A percentile compares a stretch with the other conserved stretches of the same genome.
Conservation (phyloP, 495 filamentous ascomycete genomes). For the Letharia lupina region DNA sequence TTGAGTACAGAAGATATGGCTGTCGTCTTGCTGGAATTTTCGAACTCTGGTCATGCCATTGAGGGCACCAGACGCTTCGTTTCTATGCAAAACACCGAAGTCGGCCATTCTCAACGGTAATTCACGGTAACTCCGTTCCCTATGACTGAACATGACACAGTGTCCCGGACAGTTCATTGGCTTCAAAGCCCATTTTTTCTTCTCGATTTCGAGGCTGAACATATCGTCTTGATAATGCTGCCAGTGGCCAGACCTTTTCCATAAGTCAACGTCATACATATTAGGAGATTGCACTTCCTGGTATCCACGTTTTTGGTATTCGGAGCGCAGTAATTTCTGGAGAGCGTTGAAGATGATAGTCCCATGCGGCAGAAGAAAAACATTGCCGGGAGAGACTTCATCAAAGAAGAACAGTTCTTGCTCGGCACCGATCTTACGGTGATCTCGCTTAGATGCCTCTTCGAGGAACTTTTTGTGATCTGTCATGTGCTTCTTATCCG, state of each 20-base stretch:
- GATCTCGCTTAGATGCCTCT: slow-evolving; percentile 92
- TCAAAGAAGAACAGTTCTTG: slow-evolving; percentile 98
- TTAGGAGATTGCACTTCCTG: slow-evolving; percentile 93
- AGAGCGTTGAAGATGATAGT: slow-evolving; percentile 86
- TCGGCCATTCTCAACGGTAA: slow-evolving; percentile 85
- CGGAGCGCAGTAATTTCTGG: slow-evolving; percentile 64
- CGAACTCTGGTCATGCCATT: slow-evolving; percentile 85
- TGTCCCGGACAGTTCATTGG: slow-evolving; percentile 98
- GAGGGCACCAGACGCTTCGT: slow-evolving; percentile 88
- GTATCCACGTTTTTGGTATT: slow-evolving; percentile 92
- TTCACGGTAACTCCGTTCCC: slow-evolving; percentile 78
- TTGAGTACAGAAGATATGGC: slow-evolving; percentile 82
- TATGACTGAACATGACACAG: slow-evolving; percentile 66
- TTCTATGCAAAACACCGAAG: slow-evolving; percentile 90
- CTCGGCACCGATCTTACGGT: slow-evolving; percentile 80
- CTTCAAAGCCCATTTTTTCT: slow-evolving; percentile 72
- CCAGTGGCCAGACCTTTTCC: slow-evolving; percentile 94
- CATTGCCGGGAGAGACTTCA: slow-evolving; percentile 81
- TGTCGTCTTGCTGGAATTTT: slow-evolving; percentile 91
- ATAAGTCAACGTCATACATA: slow-evolving; percentile 84
- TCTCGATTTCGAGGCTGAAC: slow-evolving; percentile 88
- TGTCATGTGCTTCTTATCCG: slow-evolving; percentile 86
- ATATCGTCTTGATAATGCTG: slow-evolving; percentile 94
- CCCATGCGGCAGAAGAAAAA: slow-evolving; percentile 89
- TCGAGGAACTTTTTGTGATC: slow-evolving; percentile 89